Conservation (phyloP, 2,329 filamentous ascomycete genomes). For the Fusarium robinianum region DNA sequence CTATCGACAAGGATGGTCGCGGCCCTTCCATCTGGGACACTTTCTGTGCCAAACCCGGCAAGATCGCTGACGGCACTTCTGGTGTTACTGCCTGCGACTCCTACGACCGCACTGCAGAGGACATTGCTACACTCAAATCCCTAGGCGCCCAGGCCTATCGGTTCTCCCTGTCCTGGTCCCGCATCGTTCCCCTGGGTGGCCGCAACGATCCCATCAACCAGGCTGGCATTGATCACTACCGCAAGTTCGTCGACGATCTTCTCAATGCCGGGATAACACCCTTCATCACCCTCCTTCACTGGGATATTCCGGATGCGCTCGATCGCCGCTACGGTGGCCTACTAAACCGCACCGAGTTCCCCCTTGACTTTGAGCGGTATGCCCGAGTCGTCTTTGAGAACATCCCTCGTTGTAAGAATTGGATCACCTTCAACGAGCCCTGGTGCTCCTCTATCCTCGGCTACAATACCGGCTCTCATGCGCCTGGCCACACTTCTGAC, state of each 20-base stretch:
- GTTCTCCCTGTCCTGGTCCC: slow-evolving; percentile 84
- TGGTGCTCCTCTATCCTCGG: slow-evolving; percentile 84
- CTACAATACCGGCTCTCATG: slow-evolving; percentile 77
- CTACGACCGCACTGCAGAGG: slow-evolving; percentile 77
- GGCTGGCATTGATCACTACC: slow-evolving; percentile 76
- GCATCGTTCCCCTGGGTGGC: slow-evolving; percentile 84
- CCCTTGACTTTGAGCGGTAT: slow-evolving; percentile 79
- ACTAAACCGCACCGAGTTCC: slow-evolving; percentile 80
- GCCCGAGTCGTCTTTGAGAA: slow-evolving; percentile 75
- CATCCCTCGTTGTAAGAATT: slow-evolving; percentile 78
- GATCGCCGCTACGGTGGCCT: slow-evolving; percentile 82
- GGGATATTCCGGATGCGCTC: slow-evolving; percentile 81
- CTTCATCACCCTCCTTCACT: slow-evolving; percentile 84
- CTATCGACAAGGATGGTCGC: slow-evolving; percentile 73
- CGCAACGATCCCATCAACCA: slow-evolving; percentile 82
- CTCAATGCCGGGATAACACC: slow-evolving; percentile 76
- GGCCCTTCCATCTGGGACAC: slow-evolving; percentile 87
- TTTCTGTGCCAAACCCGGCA: slow-evolving; percentile 80
- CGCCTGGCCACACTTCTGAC: slow-evolving; percentile 81
- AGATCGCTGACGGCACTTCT: slow-evolving; percentile 77
- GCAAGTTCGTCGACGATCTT: slow-evolving; percentile 77
- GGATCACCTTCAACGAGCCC: slow-evolving; percentile 91
- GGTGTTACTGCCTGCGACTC: slow-evolving; percentile 84
- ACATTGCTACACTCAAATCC: slow-evolving; percentile 76
- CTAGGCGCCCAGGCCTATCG: slow-evolving; percentile 77